These are phyloP conservation scores for Dioszegia aurantiaca DNA, from an alignment of 768 basidiomycete species.

Conservation along the genomic window DNA sequence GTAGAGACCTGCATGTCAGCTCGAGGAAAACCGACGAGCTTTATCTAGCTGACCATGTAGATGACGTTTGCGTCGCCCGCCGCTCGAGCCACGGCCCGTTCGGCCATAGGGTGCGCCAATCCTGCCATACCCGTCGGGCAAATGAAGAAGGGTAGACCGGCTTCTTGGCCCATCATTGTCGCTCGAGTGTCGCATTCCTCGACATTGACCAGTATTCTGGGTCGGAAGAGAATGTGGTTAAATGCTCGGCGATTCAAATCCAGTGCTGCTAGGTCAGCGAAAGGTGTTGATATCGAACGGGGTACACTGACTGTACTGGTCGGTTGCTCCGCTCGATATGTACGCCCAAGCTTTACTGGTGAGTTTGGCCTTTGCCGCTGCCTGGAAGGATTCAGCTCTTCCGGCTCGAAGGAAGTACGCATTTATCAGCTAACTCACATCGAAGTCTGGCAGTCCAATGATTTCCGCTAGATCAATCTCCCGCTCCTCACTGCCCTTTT, in stretches of 20 bases:
- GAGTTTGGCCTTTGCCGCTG: slow-evolving; percentile 42
- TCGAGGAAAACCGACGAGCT: too few relatives aligned
- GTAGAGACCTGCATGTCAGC: slow-evolving; percentile 47
- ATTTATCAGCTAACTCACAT: slow-evolving; percentile 37
- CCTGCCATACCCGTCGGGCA: slow-evolving; percentile 54
- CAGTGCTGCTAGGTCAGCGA: slow-evolving; percentile 24
- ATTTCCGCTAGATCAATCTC: slow-evolving; percentile 45
- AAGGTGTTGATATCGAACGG: background rate
- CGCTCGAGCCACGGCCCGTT: slow-evolving; percentile 46
- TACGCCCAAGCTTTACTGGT: slow-evolving; percentile 52
- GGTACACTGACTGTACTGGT: slow-evolving; percentile 43
- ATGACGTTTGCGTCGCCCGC: slow-evolving; percentile 45
- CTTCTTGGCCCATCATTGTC: slow-evolving; percentile 49
- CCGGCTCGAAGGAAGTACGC: background rate
- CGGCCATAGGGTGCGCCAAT: slow-evolving; percentile 53
- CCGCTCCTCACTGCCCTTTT: slow-evolving; percentile 31
- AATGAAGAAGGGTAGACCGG: slow-evolving; percentile 53
- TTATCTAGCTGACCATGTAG: slow-evolving; percentile 36
- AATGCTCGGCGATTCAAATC: slow-evolving; percentile 40
- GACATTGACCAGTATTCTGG: slow-evolving; percentile 50
- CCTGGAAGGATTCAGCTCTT: slow-evolving; percentile 20
- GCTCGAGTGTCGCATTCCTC: slow-evolving; percentile 45
- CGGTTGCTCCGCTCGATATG: slow-evolving; percentile 49
- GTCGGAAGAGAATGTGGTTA: slow-evolving; percentile 51
- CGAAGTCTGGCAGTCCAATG: slow-evolving; percentile 51